Conservation (phyloP, 208 protist genomes). For the Crithidia mellificae region DNA sequence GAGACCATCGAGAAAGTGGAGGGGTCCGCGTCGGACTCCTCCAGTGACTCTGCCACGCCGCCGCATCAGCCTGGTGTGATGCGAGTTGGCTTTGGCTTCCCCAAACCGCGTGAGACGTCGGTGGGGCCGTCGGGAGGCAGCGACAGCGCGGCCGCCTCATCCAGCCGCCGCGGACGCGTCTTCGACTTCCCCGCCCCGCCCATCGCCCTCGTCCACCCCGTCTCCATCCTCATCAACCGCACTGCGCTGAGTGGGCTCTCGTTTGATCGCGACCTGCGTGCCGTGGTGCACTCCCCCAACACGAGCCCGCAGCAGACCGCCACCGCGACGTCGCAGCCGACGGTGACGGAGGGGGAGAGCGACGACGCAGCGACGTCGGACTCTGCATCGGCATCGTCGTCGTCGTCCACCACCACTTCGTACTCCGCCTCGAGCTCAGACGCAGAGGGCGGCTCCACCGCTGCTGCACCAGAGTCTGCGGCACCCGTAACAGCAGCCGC, state of each 20-base stretch:
- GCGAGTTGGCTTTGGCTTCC: constrained; percentile 13
- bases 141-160: not conserved
- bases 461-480: not conserved
- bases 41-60: not conserved
- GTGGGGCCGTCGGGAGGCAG: not conserved
- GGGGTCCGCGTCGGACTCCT: not conserved
- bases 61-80: not conserved
- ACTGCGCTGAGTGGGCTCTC: not conserved
- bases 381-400: not conserved
- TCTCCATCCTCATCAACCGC: constrained; percentile 41
- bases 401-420: constrained; percentile 1
- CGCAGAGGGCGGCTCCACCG: not conserved
- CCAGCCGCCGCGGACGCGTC: not conserved
- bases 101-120: not conserved
- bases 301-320: constrained; percentile 7
- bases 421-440: constrained; percentile 1
- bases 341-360: constrained; percentile 11
- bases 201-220: constrained; percentile 22
- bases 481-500: not conserved
- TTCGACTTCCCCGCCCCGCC: constrained; percentile 29
- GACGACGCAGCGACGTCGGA: no score
- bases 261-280: constrained; percentile 20
- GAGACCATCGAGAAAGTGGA: constrained; percentile 13
- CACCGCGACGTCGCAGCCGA: constrained; percentile 10
- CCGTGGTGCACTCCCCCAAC: constrained; percentile 32